A percentile compares a stretch with the other conserved stretches of the same genome.
These are phyloP conservation scores for Corymbia calophylla DNA, from an alignment of 441 rosid species.

Conservation along the genomic window DNA sequence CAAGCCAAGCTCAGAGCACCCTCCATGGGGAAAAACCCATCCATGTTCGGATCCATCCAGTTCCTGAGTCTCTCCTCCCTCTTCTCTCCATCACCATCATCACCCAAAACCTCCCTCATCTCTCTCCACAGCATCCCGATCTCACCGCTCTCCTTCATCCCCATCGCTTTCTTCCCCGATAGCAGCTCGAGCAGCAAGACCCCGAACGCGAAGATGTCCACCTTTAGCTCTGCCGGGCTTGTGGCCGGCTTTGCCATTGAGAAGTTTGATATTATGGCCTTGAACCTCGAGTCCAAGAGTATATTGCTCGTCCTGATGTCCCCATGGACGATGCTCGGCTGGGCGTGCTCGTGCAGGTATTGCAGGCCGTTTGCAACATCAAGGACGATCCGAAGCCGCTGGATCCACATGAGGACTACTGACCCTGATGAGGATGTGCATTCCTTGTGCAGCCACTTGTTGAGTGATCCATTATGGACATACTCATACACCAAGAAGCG, in stretches of 20 bases:
- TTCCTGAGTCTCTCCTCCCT: constrained; percentile 31
- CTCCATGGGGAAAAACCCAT: constrained; percentile 36
- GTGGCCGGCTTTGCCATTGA: constrained; percentile 35
- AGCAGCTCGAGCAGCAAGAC: constrained; percentile 54
- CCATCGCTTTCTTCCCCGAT: constrained; percentile 43
- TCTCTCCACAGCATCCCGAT: constrained; percentile 37
- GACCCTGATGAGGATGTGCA: background rate
- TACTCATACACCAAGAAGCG: constrained; percentile 6
- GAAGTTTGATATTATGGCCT: constrained; percentile 57
- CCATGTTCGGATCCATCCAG: constrained; percentile 59
- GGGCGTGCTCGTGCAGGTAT: constrained; percentile 54
- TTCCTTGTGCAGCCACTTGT: constrained; percentile 19
- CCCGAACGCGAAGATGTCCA: constrained; percentile 55
- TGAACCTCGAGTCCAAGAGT: constrained; percentile 42
- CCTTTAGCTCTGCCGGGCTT: constrained; percentile 27
- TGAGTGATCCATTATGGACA: background rate
- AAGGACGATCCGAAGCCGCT: constrained; percentile 21
- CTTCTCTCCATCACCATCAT: constrained; percentile 24
- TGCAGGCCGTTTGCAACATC: constrained; percentile 61
- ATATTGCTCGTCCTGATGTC: constrained; percentile 42
- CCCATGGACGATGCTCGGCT: constrained; percentile 46
- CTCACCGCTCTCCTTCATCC: constrained; percentile 34
- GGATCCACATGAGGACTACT: background rate
- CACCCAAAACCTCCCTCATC: constrained; percentile 24
- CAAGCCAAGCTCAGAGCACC: constrained; percentile 41